Evolutionary conservation across 345 rosid species (phyloP).

Genomic region (Euphorbia lathyris): DNA sequence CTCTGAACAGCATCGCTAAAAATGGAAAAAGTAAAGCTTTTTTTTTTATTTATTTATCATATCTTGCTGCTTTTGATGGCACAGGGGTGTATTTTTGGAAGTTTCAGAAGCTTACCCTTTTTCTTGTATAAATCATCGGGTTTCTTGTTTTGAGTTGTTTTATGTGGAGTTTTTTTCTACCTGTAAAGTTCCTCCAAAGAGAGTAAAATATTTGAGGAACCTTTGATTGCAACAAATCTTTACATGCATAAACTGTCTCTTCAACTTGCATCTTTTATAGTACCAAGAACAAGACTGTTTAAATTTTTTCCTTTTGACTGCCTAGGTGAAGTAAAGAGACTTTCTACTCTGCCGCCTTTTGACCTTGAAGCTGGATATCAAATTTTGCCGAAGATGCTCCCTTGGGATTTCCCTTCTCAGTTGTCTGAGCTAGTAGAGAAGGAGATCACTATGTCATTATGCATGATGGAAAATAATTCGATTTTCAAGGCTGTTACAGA

Average conservation of each 20-base stretch:
- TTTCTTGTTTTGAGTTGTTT: background rate
- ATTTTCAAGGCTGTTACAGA: conserved; percentile 32
- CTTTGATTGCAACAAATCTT: background rate
- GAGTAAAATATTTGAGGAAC: background rate
- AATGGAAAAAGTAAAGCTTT: background rate
- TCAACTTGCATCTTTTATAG: background rate
- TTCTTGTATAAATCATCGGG: background rate
- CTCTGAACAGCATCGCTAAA: too few species aligned
- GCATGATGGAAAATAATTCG: conserved; percentile 41
- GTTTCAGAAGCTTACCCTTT: background rate
- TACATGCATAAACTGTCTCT: background rate
- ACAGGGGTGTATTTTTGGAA: background rate
- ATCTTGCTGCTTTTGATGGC: background rate
- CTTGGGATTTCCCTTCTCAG: conserved; percentile 70
- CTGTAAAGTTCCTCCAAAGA: background rate
- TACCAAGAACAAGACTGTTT: background rate
- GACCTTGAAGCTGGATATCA: conserved; percentile 57
- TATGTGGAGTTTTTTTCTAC: background rate
- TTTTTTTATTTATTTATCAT: background rate
- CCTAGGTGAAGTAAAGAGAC: conserved; percentile 38
- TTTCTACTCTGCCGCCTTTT: conserved; percentile 36
- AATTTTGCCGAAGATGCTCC: conserved; percentile 57
- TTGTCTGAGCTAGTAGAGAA: conserved; percentile 71
- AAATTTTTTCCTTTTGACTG: conserved; percentile 6
- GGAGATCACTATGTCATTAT: conserved; percentile 52